These are phyloP conservation scores for Amniculicola lignicola DNA, from an alignment of 495 filamentous ascomycete genomes.

Conservation along the genomic window DNA sequence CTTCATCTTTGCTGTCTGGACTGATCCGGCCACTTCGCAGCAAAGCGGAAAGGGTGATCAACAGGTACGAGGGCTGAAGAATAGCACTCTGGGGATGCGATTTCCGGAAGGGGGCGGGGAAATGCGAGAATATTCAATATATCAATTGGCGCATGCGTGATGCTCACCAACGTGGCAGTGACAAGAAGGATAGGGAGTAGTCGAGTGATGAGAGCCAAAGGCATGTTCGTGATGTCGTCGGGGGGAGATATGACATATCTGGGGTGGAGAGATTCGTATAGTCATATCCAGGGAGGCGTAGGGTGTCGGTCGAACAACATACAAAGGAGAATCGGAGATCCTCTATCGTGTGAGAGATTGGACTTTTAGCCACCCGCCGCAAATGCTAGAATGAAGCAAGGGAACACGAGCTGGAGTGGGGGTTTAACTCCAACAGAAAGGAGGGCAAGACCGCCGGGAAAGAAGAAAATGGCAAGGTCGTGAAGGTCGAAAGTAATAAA, in stretches of 20 bases:
- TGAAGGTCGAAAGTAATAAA: constrained; percentile 6
- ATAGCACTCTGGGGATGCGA: constrained; percentile 24
- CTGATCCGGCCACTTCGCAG: constrained; percentile 26
- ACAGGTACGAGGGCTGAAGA: constrained; percentile 29
- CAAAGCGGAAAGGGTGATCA: constrained; percentile 26
- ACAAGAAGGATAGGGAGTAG: background rate
- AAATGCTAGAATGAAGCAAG: constrained; percentile 17
- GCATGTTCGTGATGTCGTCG: background rate
- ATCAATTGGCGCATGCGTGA: constrained; percentile 7
- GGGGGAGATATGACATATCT: background rate
- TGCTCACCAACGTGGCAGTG: background rate
- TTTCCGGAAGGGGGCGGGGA: constrained; percentile 16
- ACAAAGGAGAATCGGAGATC: constrained; percentile 21
- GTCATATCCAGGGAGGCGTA: constrained; percentile 19
- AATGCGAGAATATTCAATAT: constrained; percentile 2
- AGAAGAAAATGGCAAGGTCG: background rate
- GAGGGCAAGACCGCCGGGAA: constrained; percentile 6
- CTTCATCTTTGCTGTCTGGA: background rate
- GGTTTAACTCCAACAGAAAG: constrained; percentile 1
- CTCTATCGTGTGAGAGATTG: constrained; percentile 27
- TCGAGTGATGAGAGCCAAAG: background rate
- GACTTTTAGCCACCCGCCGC: constrained; percentile 31
- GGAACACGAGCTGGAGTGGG: background rate
- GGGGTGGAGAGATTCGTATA: background rate
- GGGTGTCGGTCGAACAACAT: background rate